These are phyloP conservation scores for Chalaropsis ovoidea DNA, from an alignment of 2,329 filamentous ascomycete species.

Conservation along the genomic window DNA sequence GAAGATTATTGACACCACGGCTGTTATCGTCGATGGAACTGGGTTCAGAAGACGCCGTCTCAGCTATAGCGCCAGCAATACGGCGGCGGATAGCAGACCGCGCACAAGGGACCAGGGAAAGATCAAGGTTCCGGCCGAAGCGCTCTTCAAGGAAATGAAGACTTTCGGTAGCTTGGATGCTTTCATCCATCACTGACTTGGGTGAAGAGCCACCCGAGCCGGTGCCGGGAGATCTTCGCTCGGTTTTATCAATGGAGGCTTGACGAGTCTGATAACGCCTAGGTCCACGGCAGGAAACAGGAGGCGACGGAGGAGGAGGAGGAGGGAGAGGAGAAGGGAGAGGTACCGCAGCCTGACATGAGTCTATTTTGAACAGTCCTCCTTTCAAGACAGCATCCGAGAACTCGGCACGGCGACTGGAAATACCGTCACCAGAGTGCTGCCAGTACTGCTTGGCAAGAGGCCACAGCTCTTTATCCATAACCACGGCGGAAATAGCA, in stretches of 20 bases:
- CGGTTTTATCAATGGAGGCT: slow-evolving; percentile 19
- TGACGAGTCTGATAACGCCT: slow-evolving; percentile 29
- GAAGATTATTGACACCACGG: slow-evolving; percentile 53
- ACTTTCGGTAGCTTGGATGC: slow-evolving; percentile 47
- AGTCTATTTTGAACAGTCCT: slow-evolving; percentile 40
- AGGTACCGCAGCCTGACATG: slow-evolving; percentile 14
- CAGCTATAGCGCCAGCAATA: slow-evolving; percentile 75
- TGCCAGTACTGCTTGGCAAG: slow-evolving; percentile 95
- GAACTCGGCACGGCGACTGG: slow-evolving; percentile 83
- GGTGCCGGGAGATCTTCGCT: slow-evolving; percentile 8
- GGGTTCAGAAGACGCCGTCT: slow-evolving; percentile 36
- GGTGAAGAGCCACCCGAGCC: slow-evolving; percentile 25
- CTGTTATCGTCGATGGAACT: slow-evolving; percentile 33
- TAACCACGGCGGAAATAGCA: slow-evolving; percentile 60
- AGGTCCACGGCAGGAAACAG: slow-evolving; percentile 37
- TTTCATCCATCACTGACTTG: slow-evolving; percentile 25
- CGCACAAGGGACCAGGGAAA: slow-evolving; percentile 67
- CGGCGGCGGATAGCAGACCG: slow-evolving; percentile 76
- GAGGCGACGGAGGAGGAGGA: slow-evolving; percentile 24
- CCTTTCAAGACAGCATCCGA: slow-evolving; percentile 66
- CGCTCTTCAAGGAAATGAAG: slow-evolving; percentile 82
- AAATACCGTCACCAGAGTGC: slow-evolving; percentile 85
- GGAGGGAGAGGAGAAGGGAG: slow-evolving; percentile 27
- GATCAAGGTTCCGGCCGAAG: slow-evolving; percentile 81
- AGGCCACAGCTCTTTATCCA: slow-evolving; percentile 54